A percentile compares a stretch with the other conserved stretches of the same genome.
Evolutionary conservation across 257 asterid genomes (phyloP).

Genomic region (Gardenia jasminoides): DNA sequence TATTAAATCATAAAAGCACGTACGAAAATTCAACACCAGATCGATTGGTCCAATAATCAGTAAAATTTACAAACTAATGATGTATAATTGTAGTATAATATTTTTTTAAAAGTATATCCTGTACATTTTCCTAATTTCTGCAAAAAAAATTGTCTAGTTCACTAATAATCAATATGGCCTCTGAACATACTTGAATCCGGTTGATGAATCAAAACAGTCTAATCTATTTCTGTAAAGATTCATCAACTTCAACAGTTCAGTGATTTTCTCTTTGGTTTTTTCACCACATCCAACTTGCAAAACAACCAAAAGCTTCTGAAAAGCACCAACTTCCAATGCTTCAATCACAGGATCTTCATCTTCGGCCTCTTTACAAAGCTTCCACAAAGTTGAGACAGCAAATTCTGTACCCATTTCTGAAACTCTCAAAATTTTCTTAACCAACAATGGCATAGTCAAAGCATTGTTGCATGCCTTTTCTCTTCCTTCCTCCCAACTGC

Average conservation of each 20-base stretch:
- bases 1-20: background rate
- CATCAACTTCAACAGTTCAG: constrained; percentile 70
- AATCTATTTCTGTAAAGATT: constrained; percentile 50
- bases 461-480: constrained; percentile 39
- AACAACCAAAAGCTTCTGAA: constrained; percentile 74
- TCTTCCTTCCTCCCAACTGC: constrained; percentile 49
- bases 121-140: background rate
- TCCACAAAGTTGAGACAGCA: constrained; percentile 59
- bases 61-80: background rate
- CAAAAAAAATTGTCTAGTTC: background rate
- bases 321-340: constrained; percentile 68
- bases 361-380: constrained; percentile 42
- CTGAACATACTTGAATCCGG: constrained; percentile 60
- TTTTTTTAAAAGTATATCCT: background rate
- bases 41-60: background rate
- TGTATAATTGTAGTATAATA: background rate
- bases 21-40: background rate
- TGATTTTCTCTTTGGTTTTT: constrained; percentile 55
- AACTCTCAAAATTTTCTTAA: constrained; percentile 69
- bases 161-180: constrained; percentile 34
- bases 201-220: constrained; percentile 62
- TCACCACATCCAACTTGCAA: constrained; percentile 70
- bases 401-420: constrained; percentile 56
- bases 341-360: constrained; percentile 40
- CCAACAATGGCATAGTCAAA: constrained; percentile 55